Base-by-base conservation (phyloP, 306 rosid genomes). In the Begonia fuchsioides region DNA sequence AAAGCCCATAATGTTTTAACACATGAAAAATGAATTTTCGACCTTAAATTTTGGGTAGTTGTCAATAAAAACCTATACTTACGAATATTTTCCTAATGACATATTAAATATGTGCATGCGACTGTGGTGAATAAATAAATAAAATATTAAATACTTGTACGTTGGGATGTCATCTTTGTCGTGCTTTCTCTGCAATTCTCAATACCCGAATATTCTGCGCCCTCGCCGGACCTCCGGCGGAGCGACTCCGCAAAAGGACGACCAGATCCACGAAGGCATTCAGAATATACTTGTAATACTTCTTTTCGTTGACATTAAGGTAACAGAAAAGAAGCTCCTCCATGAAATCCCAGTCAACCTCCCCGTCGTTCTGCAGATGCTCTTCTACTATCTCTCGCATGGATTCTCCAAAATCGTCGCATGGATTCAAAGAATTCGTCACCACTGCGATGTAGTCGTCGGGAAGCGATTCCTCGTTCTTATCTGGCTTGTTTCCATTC, bases 291-390 rank as follows among this genome's bases (percentile, higher is more conserved):
- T 62, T 76, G 58, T 72, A 62, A 1, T 73, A 71, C 19, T 70
- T 78, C 51, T 83, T 83, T 14, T 88, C 78, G 47, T 88, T 88
- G 6, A 80, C 20, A 40, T 72, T 83, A 0, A 88, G 57, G 47
- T 76, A 72, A 47, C 67, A 61, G 48, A 78, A 74, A 60, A 88
- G 56, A 53, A 88, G 76, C 61, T 88, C 90, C 26, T 76, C 78
- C 95, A 83, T 68, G 72, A 83, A 88, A 39, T 71, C 76, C 95
- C 96, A 88, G 49, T 88, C 93, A 5, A 88, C 76, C 11, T 13
- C 54, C 48, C 66, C 74, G 2, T 66, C 18, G 8, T 68, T 63
- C 12, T 51, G 68, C 43, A 56, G 2, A 7, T 76, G 73, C 0
- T 59, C 66, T 32, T 83, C 82, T n/a, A 83, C 70, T 66, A 81